These are phyloP conservation scores for Rhizopogon rudus DNA, from an alignment of 768 basidiomycete genomes.

Conservation along the genomic window DNA sequence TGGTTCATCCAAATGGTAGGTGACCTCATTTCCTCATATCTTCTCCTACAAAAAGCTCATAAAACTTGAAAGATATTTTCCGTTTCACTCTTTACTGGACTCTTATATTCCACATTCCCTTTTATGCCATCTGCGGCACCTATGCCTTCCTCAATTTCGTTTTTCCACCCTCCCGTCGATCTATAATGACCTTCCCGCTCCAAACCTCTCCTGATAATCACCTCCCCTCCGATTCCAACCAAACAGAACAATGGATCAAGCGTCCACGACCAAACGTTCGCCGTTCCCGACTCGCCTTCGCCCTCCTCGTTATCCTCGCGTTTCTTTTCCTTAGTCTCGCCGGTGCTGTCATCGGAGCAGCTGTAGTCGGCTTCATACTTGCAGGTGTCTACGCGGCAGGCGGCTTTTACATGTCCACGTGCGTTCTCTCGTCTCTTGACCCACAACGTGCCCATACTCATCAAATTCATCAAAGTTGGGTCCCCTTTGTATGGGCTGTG, in stretches of 20 bases:
- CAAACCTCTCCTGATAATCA: not conserved
- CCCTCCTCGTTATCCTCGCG: conserved; percentile 33
- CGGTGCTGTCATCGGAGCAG: conserved; percentile 34
- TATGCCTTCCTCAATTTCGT: conserved; percentile 40
- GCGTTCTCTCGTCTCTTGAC: conserved; percentile 10
- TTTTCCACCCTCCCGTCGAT: conserved; percentile 27
- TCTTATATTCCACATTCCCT: conserved; percentile 39
- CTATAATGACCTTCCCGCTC: conserved; percentile 2
- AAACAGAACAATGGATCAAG: conserved; percentile 8
- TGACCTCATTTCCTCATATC: not conserved
- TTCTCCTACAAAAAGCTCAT: not conserved
- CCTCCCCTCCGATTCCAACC: not conserved
- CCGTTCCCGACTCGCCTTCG: conserved; percentile 34
- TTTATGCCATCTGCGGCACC: conserved; percentile 32
- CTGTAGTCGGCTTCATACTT: conserved; percentile 34
- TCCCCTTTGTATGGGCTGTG: conserved; percentile 38
- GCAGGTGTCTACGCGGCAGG: conserved; percentile 34
- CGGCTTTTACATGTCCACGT: conserved; percentile 38
- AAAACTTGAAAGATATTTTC: conserved; percentile 30
- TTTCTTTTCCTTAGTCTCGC: conserved; percentile 30
- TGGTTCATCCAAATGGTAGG: conserved; percentile 28
- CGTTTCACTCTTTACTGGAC: conserved; percentile 46
- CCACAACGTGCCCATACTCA: not conserved
- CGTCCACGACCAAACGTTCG: conserved; percentile 25
- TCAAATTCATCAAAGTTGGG: conserved; percentile 26